Evolutionary conservation across 2,329 filamentous ascomycete genomes (phyloP).

Genomic region (Cladorrhinum sp.): DNA sequence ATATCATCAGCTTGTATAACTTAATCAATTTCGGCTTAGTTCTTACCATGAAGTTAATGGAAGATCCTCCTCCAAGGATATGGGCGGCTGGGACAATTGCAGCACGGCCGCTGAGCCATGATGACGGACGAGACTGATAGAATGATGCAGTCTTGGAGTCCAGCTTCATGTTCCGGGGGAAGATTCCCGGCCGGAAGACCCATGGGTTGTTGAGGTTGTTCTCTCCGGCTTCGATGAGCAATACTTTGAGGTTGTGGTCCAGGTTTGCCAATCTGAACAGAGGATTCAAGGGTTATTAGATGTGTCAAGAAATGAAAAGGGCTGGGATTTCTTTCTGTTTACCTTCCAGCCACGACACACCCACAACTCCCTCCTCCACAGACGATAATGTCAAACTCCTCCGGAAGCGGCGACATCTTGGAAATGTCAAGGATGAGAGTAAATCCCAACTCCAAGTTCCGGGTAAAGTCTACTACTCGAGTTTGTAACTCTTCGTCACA

Average conservation of each 20-base stretch:
- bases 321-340: slow-evolving; percentile 21
- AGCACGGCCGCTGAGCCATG: slow-evolving; percentile 67
- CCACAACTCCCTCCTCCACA: slow-evolving; percentile 70
- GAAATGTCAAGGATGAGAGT: background rate
- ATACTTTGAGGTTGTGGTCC: slow-evolving; percentile 68
- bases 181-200: slow-evolving; percentile 73
- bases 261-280: slow-evolving; percentile 64
- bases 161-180: slow-evolving; percentile 73
- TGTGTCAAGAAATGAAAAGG: slow-evolving; percentile 3
- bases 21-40: background rate
- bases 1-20: background rate
- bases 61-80: slow-evolving; percentile 68
- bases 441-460: background rate
- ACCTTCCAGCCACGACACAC: slow-evolving; percentile 58
- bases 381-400: slow-evolving; percentile 79
- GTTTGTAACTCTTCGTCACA: background rate
- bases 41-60: slow-evolving; percentile 72
- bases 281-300: slow-evolving; percentile 32
- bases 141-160: slow-evolving; percentile 81
- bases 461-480: background rate
- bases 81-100: slow-evolving; percentile 74
- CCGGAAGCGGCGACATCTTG: slow-evolving; percentile 53
- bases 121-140: slow-evolving; percentile 72
- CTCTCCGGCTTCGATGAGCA: slow-evolving; percentile 69
- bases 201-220: slow-evolving; percentile 75